These are phyloP conservation scores for Pneumocystis canis DNA, from an alignment of 1,139 yeast species.

Conservation along the genomic window DNA sequence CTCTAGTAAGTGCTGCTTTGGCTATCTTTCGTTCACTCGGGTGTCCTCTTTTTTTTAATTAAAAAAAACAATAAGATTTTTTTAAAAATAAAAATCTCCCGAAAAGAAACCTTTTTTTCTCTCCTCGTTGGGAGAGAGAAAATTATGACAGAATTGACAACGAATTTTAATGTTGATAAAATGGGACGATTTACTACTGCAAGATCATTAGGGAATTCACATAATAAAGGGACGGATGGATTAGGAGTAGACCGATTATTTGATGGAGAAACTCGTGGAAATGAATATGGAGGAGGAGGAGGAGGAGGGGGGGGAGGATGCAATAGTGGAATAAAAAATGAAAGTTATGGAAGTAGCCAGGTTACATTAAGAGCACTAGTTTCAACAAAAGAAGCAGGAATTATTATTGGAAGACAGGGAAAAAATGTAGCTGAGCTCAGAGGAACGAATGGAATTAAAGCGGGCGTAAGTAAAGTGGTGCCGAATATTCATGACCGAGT, in stretches of 20 bases:
- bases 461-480: slow-evolving; percentile 73
- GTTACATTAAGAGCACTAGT: slow-evolving; percentile 46
- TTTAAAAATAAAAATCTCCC: too few species aligned
- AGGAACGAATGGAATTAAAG: slow-evolving; percentile 65
- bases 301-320: neutral
- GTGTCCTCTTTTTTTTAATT: too few species aligned
- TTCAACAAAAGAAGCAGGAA: slow-evolving; percentile 80
- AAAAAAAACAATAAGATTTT: too few species aligned
- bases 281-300: neutral
- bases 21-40: too few species aligned
- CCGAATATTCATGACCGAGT: slow-evolving; percentile 78
- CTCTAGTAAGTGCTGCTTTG: too few species aligned
- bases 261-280: neutral
- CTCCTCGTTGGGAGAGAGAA: too few species aligned
- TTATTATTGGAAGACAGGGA: slow-evolving; percentile 80
- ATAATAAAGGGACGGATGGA: neutral
- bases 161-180: neutral
- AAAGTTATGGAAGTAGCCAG: slow-evolving; percentile 16
- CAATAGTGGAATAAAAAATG: neutral
- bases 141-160: neutral
- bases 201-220: neutral
- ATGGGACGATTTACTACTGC: neutral
- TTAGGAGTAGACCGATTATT: neutral
- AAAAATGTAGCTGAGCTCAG: slow-evolving; percentile 64
- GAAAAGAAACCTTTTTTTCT: too few species aligned